A percentile compares a stretch with the other conserved stretches of the same genome.
Evolutionary conservation across 345 rosid genomes (phyloP).

Genomic region (Abelmoschus esculentus): DNA sequence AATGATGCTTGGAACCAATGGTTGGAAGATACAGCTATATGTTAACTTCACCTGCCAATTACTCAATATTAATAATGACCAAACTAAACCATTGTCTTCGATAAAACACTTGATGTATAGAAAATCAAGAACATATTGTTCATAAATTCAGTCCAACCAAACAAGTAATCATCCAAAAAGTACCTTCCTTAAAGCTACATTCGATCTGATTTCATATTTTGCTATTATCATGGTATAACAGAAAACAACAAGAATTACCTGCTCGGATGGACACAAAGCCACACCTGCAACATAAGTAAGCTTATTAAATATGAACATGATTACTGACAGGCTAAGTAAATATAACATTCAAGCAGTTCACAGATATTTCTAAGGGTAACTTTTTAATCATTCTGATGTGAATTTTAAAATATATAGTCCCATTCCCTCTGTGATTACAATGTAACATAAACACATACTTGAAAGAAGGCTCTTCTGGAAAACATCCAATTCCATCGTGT

Average conservation of each 20-base stretch:
- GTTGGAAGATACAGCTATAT: not conserved
- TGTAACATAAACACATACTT: not conserved
- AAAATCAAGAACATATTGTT: not conserved
- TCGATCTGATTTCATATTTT: not conserved
- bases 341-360: not conserved
- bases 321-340: not conserved
- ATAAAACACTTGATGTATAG: not conserved
- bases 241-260: constrained; percentile 37
- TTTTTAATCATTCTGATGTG: not conserved
- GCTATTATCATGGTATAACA: not conserved
- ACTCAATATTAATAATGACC: not conserved
- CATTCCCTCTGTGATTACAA: not conserved
- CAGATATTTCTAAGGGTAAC: not conserved
- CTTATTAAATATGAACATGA: constrained; percentile 14
- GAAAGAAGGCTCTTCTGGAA: too few species aligned
- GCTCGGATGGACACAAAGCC: constrained; percentile 31
- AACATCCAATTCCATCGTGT: too few species aligned
- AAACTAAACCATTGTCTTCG: not conserved
- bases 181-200: not conserved
- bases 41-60: not conserved
- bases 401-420: not conserved
- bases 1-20: not conserved
- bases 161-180: not conserved
- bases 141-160: not conserved
- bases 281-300: constrained; percentile 42